Conservation (phyloP, 805 yeast genomes). For the Candida nitratophila region DNA sequence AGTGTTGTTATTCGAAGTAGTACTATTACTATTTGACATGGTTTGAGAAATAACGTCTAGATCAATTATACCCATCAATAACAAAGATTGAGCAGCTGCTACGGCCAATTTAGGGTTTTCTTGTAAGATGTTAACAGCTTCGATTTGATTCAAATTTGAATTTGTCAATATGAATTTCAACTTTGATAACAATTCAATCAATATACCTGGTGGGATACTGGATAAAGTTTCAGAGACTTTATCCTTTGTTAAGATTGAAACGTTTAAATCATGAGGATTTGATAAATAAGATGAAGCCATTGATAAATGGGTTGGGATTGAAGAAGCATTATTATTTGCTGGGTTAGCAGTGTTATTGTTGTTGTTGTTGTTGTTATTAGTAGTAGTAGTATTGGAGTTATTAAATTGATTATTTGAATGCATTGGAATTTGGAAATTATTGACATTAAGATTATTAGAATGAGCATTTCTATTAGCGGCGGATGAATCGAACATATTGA, state of each 20-base stretch:
- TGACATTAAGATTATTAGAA: neutral
- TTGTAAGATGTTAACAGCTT: conserved; percentile 48
- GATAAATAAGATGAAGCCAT: conserved; percentile 56
- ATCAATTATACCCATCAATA: conserved; percentile 73
- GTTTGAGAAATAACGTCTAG: conserved; percentile 60
- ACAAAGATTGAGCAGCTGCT: conserved; percentile 65
- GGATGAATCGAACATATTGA: neutral
- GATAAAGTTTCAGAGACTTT: conserved; percentile 55
- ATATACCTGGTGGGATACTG: conserved; percentile 61
- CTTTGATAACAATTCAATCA: conserved; percentile 62
- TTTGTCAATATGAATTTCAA: conserved; percentile 50
- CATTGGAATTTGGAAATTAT: conserved; percentile 1
- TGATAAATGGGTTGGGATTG: conserved; percentile 36
- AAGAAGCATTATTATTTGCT: too few species aligned
- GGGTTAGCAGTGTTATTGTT: neutral
- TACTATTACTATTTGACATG: conserved; percentile 11
- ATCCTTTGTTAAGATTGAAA: conserved; percentile 39
- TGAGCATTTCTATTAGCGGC: neutral
- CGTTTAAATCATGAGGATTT: conserved; percentile 27
- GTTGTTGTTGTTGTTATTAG: conserved; percentile 1
- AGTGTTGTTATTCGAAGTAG: conserved; percentile 11
- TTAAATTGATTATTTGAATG: neutral
- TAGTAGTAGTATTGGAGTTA: neutral
- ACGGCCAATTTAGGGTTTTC: conserved; percentile 52
- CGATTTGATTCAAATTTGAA: conserved; percentile 39